Percentiles rank a stretch among this genome's conserved stretches.
These are phyloP conservation scores for Inga leiocalycina DNA, from an alignment of 306 rosid species.

Conservation along the genomic window DNA sequence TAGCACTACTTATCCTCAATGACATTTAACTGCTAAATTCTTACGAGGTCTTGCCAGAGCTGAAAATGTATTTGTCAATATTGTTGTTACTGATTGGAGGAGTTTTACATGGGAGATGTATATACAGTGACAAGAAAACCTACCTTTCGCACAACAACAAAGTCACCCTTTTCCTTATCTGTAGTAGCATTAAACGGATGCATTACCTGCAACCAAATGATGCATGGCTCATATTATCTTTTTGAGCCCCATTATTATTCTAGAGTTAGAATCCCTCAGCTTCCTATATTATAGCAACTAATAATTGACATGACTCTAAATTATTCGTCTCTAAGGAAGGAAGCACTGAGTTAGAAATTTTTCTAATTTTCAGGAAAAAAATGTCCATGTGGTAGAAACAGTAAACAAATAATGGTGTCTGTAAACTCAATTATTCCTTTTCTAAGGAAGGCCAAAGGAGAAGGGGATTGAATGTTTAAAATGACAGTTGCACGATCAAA, in stretches of 20 bases:
- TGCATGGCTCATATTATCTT: neutral
- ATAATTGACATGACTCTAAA: neutral
- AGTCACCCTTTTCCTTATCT: constrained; percentile 94
- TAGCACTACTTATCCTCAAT: neutral
- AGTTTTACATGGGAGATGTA: constrained; percentile 1
- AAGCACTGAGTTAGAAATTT: neutral
- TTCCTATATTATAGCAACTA: neutral
- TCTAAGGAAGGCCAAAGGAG: neutral
- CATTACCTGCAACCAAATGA: constrained; percentile 60
- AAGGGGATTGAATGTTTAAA: neutral
- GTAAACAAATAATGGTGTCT: neutral
- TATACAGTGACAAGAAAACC: constrained; percentile 33
- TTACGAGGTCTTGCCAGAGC: neutral
- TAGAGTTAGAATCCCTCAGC: neutral
- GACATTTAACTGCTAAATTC: neutral
- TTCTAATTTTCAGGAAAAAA: neutral
- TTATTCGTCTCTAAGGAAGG: neutral
- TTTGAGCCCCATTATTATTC: neutral
- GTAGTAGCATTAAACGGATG: constrained; percentile 71
- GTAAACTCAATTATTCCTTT: neutral
- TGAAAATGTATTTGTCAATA: neutral
- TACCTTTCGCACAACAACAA: constrained; percentile 90
- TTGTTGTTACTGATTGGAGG: neutral
- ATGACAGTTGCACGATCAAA: neutral
- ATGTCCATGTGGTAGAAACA: neutral